Conservation (phyloP, 2,329 filamentous ascomycete genomes). For the Colletotrichum eleusines region DNA sequence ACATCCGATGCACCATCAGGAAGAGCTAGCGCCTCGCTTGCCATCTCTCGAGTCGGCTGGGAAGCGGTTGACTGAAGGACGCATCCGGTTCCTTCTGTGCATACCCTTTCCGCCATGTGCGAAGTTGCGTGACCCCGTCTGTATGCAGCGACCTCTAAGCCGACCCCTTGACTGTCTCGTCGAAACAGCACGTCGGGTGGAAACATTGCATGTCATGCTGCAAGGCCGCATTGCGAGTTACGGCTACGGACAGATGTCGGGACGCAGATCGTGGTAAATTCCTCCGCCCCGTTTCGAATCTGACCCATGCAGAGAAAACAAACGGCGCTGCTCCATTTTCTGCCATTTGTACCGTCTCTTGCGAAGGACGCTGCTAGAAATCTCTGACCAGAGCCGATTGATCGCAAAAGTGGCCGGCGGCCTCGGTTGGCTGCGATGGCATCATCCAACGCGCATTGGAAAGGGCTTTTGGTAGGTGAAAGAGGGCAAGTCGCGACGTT, state of each 20-base stretch:
- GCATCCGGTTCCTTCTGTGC: background rate
- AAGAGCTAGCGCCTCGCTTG: background rate
- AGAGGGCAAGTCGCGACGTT: background rate
- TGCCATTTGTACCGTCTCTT: background rate
- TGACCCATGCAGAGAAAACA: background rate
- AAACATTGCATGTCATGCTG: constrained; percentile 2
- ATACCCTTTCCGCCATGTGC: constrained; percentile 6
- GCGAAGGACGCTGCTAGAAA: background rate
- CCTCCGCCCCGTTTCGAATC: background rate
- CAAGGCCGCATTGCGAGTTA: constrained; percentile 31
- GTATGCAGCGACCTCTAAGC: background rate
- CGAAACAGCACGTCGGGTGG: background rate
- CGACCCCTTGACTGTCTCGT: constrained; percentile 11
- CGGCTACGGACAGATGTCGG: constrained; percentile 2
- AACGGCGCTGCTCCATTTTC: background rate
- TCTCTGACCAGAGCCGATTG: background rate
- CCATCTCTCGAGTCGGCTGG: background rate
- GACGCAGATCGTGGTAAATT: background rate
- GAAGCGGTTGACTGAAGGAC: background rate
- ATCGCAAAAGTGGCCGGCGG: too few species aligned
- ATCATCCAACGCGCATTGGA: background rate
- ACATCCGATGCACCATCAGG: constrained; percentile 2
- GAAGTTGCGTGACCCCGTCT: constrained; percentile 11
- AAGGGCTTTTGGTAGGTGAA: background rate
- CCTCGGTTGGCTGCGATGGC: too few species aligned